Evolutionary conservation across 2,329 filamentous ascomycete genomes (phyloP).

Genomic region (Chrysoporthe cubensis): DNA sequence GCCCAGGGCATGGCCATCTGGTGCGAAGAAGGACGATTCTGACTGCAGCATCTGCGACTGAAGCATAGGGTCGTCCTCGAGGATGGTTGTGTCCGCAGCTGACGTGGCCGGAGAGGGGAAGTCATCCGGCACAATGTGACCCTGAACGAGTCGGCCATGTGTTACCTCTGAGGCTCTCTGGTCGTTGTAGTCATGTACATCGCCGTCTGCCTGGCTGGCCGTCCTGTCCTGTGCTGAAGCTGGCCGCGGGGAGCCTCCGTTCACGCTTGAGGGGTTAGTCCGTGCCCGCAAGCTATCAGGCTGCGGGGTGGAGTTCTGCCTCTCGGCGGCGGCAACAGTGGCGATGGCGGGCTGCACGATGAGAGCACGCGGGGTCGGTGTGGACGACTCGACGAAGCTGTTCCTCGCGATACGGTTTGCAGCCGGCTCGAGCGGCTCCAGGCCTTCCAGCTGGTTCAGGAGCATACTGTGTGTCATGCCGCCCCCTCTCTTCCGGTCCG

Average conservation of each 20-base stretch:
- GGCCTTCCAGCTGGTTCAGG: conserved; percentile 67
- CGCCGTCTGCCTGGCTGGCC: conserved; percentile 45
- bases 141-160: conserved; percentile 86
- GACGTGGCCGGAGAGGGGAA: conserved; percentile 79
- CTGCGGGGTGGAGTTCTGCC: conserved; percentile 49
- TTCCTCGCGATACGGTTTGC: conserved; percentile 30
- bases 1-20: conserved; percentile 72
- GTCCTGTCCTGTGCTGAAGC: conserved; percentile 40
- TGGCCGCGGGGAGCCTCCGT: conserved; percentile 33
- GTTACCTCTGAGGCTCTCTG: conserved; percentile 87
- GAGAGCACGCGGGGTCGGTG: conserved; percentile 36
- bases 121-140: conserved; percentile 93
- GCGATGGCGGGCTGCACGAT: conserved; percentile 30
- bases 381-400: conserved; percentile 31
- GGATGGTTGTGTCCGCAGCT: conserved; percentile 66
- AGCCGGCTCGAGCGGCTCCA: conserved; percentile 43
- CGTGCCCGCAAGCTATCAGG: conserved; percentile 38
- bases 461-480: conserved; percentile 82
- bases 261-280: conserved; percentile 33
- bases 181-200: conserved; percentile 67
- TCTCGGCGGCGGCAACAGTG: conserved; percentile 43
- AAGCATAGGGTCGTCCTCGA: conserved; percentile 80
- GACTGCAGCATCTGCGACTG: conserved; percentile 81
- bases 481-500: conserved; percentile 68
- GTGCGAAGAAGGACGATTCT: conserved; percentile 76